Conservation (phyloP, 1,284 basidiomycete species). For the Apiotrichum laibachii region DNA sequence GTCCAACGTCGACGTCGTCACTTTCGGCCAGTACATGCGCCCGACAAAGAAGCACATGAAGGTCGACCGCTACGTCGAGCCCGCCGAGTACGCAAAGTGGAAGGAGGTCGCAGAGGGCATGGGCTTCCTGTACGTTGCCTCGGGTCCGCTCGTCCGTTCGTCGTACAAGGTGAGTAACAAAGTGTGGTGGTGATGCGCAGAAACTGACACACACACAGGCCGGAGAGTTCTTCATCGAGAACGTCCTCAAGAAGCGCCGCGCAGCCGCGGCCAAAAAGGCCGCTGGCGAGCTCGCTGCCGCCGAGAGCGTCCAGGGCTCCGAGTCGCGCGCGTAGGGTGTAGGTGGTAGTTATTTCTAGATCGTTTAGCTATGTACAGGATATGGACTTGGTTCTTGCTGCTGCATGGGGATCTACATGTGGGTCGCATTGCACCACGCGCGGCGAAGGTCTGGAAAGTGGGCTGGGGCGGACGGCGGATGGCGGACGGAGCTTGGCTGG, state of each 20-base stretch:
- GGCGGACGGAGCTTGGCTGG: too few species aligned
- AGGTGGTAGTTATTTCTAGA: too few species aligned
- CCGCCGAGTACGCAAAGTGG: conserved; percentile 90
- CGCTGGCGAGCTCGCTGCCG: conserved; percentile 32
- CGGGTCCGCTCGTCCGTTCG: conserved; percentile 90
- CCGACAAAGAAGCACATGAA: conserved; percentile 99
- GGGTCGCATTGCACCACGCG: too few species aligned
- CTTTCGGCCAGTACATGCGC: conserved; percentile 99
- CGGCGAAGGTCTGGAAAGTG: too few species aligned
- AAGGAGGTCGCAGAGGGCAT: conserved; percentile 82
- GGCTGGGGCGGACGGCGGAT: too few species aligned
- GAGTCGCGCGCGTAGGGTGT: conserved; percentile 5
- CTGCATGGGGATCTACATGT: too few species aligned
- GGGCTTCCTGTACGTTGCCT: conserved; percentile 97
- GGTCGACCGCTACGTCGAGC: conserved; percentile 91
- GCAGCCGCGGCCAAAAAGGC: conserved; percentile 41
- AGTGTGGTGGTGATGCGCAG: conserved; percentile 54
- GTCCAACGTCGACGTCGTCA: conserved; percentile 91
- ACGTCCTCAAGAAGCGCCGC: conserved; percentile 61
- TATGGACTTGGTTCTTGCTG: too few species aligned
- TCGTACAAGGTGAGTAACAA: conserved; percentile 70
- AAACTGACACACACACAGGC: conserved; percentile 51
- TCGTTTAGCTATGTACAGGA: too few species aligned
- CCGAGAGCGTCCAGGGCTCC: conserved; percentile 3
- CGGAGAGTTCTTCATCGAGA: conserved; percentile 89